These are phyloP conservation scores for Sanghuangporus sanghuang DNA, from an alignment of 1,284 basidiomycete genomes.

Conservation along the genomic window DNA sequence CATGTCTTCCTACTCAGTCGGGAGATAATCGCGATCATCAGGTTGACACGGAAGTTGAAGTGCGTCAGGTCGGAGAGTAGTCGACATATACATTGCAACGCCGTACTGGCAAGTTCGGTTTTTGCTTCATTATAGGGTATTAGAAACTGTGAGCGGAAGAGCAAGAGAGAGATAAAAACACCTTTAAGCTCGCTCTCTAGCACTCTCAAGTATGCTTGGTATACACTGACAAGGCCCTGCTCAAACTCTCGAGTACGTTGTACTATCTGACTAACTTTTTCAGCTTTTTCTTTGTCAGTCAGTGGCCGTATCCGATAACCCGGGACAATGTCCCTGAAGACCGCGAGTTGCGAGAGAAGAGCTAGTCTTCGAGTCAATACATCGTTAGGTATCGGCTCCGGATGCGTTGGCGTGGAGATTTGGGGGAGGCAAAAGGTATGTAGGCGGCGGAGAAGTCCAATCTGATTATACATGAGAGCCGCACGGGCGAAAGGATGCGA, in stretches of 20 bases:
- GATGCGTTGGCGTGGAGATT: constrained; percentile 62
- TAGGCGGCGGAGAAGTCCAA: constrained; percentile 81
- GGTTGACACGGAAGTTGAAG: constrained; percentile 96
- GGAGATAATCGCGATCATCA: constrained; percentile 85
- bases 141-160: constrained; percentile 3
- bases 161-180: constrained; percentile 27
- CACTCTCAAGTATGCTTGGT: constrained; percentile 83
- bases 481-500: constrained; percentile 16
- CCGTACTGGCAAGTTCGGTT: constrained; percentile 64
- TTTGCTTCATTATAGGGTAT: constrained; percentile 46
- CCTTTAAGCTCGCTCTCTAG: constrained; percentile 88
- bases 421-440: constrained; percentile 77
- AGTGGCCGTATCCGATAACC: constrained; percentile 86
- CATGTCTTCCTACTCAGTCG: constrained; percentile 83
- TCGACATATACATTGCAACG: constrained; percentile 84
- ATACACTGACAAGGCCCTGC: constrained; percentile 87
- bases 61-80: constrained; percentile 82
- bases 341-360: constrained; percentile 86
- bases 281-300: constrained; percentile 85
- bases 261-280: constrained; percentile 95
- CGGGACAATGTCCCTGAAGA: constrained; percentile 95
- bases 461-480: constrained; percentile 37
- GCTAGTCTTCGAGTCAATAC: constrained; percentile 82
- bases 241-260: constrained; percentile 91
- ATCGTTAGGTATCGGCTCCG: constrained; percentile 73